Base-by-base conservation (phyloP, 352 stramenopile species). In the Phytopythium montanum region DNA sequence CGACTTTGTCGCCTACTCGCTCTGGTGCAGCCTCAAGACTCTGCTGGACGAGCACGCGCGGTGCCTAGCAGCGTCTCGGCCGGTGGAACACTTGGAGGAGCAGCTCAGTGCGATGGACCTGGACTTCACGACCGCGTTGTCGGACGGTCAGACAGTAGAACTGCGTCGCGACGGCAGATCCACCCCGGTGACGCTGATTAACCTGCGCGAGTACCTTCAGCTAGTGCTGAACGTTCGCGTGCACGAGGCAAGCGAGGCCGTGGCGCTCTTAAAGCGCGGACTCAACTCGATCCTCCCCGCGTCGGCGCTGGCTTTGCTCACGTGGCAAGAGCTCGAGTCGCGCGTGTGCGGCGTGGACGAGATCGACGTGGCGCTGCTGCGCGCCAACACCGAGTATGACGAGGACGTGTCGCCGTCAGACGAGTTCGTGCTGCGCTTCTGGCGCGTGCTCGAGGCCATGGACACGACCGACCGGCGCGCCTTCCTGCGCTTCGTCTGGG, bases 401-500 rank as follows among this genome's bases (percentile, higher is more conserved):
- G 86, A 95, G 65, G 85, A 90, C 10, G 56, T 94, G 23, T 79
- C 70, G 12, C 38, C 69, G 0, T 69, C 72, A 2, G 79, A 94
- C 54, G 79, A 86, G 50, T 89, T 84, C 44, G 78, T 95, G 25
- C 76, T 86, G 63, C 67, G 85, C 14, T 93, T 95, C 53, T 95
- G 86, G 86, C 76, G 81, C 2, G 81, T 94, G 23, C 65, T 95
- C 10, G 64, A 71, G 21, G 71, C 56, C 21, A 73, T 93, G 51
- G 73, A 74, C 19, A 68, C 87, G 23, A 70, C 89, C 12, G 82
- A 95, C 49, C 84, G 84, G 44, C 72, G 79, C 5, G 81, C 81
- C 7, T 95, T 95, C 50, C 59, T 95, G 34, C 75, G 85, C 14
- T 95, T 95, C 48, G 86, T 94, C 5, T 95, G 84, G 82, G 86